A percentile compares a stretch with the other conserved stretches of the same genome.
These are phyloP conservation scores for Penicillium chermesinum DNA, from an alignment of 495 filamentous ascomycete genomes.

Conservation along the genomic window DNA sequence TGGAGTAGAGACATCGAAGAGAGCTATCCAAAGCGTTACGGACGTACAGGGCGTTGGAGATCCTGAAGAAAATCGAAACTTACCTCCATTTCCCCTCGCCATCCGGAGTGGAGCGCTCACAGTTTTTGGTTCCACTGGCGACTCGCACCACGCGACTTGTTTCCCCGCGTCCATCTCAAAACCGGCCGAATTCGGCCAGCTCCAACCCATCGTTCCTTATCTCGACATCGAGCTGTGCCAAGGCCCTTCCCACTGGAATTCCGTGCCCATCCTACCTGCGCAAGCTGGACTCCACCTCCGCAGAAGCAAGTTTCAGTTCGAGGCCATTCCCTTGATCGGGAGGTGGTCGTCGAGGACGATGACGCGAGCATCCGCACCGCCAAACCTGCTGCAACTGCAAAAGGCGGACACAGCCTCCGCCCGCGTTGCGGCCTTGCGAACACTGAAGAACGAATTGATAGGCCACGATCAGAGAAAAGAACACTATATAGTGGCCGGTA, in stretches of 20 bases:
- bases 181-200: slow-evolving; percentile 11
- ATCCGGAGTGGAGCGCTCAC: no score
- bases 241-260: no score
- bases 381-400: slow-evolving; percentile 59
- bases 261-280: background rate
- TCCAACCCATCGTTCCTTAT: slow-evolving; percentile 1
- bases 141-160: slow-evolving; percentile 10
- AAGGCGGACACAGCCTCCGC: slow-evolving; percentile 53
- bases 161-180: slow-evolving; percentile 3
- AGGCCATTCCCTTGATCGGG: slow-evolving; percentile 12
- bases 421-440: slow-evolving; percentile 60
- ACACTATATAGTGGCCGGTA: slow-evolving; percentile 60
- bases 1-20: no score
- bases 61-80: no score
- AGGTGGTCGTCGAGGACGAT: slow-evolving; percentile 39
- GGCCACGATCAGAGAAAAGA: slow-evolving; percentile 87
- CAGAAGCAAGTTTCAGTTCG: slow-evolving; percentile 1
- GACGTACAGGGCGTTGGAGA: no score
- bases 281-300: background rate
- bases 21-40: no score
- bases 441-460: slow-evolving; percentile 82
- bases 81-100: no score
- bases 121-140: no score
- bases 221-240: background rate
- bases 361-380: slow-evolving; percentile 44